Evolutionary conservation across 352 stramenopile genomes (phyloP), one percentile per base, ranked within the genome.

Genomic region (Globisporangium rhizosaccharum): DNA sequence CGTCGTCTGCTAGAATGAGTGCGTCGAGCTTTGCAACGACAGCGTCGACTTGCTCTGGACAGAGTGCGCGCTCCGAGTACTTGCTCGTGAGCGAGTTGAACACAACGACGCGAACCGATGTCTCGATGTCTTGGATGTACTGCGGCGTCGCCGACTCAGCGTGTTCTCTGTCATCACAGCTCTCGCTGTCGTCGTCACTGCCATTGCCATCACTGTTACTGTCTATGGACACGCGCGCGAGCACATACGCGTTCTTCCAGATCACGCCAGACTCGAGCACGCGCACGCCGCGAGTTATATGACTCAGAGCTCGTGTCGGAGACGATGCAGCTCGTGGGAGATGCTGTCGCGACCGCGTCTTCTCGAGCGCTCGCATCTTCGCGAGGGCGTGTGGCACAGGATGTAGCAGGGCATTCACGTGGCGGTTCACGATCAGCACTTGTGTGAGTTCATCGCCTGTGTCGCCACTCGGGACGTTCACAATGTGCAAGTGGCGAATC

Each of bases 181-280:
- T 15, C 8, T 30, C 47, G 26, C 4, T 20, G 10, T 30, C 30
- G 51, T 50, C 41, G 36, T 37, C 25, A n/a, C 15, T 26, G 18
- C 39, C 37, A 14, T 44, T 17, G 10, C 17, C 26, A 25, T 63
- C 50, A 15, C 51, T 59, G 4, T 67, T 47, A n/a, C 51, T 59
- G 0, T 79, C 56, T n/a, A 60, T 51, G 2, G 64, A 41, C 5
- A 83, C 62, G 17, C 74, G 70, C 25, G 61, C 71, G 15, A 88
- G 59, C 15, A 88, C 60, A 49, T 86, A 88, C 15, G 56, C 59
- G 44, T 72, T 72, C 23, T 70, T 75, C 77, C 77, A 90, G 30
- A 90, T 60, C 33, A 87, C 46, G 1, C 80, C 80, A 0, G 72
- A 75, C 50, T 90, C 69, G 7, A 87, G 56, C 44, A 87, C 36